Evolutionary conservation across 2,329 filamentous ascomycete genomes (phyloP), one percentile per base, ranked within the genome.

Genomic region (Aspergillus pseudonomiae): DNA sequence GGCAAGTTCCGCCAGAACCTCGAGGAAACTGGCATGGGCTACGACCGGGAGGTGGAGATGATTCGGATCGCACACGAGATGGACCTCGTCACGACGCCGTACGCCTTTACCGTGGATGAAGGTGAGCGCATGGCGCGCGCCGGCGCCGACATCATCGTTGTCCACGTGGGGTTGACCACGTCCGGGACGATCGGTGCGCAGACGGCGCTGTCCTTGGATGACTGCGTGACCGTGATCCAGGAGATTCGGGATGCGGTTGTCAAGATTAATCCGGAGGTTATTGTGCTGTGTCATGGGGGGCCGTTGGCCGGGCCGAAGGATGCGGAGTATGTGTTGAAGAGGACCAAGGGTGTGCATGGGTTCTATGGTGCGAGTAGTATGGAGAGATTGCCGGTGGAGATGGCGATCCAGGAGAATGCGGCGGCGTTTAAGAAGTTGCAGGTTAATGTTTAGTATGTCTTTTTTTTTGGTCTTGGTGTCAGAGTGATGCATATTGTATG

Each of bases 1-100:
- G 89, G 88, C 1, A 82, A 82, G 14, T 91, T 92, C 72, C 83
- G 90, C 14, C 81, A 82, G 26, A 88, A 89, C 67, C 81, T 92
- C 1, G 90, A 92, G 72, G 89, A 91, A 74, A 91, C 89, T 1
- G 89, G 86, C 10, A 92, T 92, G 88, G 85, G 86, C 1, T 92
- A 88, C 70, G 84, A 83, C 19, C 77, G 83, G 9, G 89, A 92
- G 71, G 89, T 92, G 2, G 87, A 88, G 57, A 86, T 91, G 83
- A 83, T 92, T 53, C 80, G 81, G 11, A 70, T 81, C n/a, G 89
- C 90, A 1, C 84, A 82, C 52, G 77, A 82, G 48, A 77, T 89
- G 76, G 88, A 84, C 32, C 77, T 91, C 21, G 75, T 92, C 19
- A 92, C 89, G 0, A 89, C 88, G 7, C 89, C 89, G 0, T 92